phyloP scores from a whole-genome alignment of 139 green algal genomes.

The Pycnococcus provasolii region DNA sequence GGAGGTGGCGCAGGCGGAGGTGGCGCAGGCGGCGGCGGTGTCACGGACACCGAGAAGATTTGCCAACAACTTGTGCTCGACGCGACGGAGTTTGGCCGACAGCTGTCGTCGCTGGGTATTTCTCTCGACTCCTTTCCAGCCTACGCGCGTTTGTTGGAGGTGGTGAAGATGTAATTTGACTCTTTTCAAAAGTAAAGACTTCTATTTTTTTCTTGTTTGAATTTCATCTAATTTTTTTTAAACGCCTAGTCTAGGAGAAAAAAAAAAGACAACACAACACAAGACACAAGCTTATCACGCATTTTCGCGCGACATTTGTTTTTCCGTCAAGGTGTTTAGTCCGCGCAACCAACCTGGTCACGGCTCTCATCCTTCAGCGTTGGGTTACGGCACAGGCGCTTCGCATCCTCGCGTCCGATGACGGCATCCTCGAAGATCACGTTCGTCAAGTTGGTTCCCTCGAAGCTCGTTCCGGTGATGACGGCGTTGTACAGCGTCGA shows the following conservation, averaged over 20 bases:
- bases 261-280: no score
- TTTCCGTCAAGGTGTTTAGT: not conserved
- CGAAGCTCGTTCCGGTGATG: conserved; percentile 56
- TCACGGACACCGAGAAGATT: conserved; percentile 86
- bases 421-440: conserved; percentile 84
- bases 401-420: conserved; percentile 62
- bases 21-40: conserved; percentile 28
- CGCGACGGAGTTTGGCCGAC: conserved; percentile 49
- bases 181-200: no score
- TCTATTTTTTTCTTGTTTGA: no score
- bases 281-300: no score
- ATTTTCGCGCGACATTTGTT: no score
- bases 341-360: conserved; percentile 51
- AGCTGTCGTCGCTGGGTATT: conserved; percentile 38
- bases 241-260: no score
- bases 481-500: conserved; percentile 57
- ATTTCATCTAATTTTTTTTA: no score
- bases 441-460: conserved; percentile 61
- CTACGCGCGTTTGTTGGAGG: no score
- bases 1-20: conserved; percentile 11
- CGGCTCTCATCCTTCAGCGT: conserved; percentile 59
- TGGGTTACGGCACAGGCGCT: conserved; percentile 53
- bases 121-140: no score
- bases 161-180: no score
- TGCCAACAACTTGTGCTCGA: conserved; percentile 38